A percentile compares a stretch with the other conserved stretches of the same genome.
Evolutionary conservation across 139 green algal species (phyloP).

Genomic region (Coelastrella sp.): DNA sequence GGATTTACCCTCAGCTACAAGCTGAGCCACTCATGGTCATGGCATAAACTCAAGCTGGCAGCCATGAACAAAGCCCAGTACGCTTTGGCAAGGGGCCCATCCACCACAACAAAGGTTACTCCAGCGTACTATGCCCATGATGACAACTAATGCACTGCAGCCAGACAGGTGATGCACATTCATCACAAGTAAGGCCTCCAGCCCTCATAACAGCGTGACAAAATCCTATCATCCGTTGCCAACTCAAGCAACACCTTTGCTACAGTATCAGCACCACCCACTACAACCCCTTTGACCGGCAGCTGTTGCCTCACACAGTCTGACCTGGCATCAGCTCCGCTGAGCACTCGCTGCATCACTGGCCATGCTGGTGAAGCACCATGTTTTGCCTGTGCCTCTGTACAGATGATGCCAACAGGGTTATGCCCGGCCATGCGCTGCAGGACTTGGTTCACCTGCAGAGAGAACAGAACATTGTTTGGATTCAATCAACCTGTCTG

Average conservation of each 20-base stretch:
- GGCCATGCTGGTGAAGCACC: slow-evolving; percentile 9
- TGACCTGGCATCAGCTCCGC: not conserved
- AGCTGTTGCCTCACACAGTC: not conserved
- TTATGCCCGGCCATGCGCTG: slow-evolving; percentile 69
- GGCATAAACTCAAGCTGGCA: no score
- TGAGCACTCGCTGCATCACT: not conserved
- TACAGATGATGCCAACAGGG: slow-evolving; percentile 59
- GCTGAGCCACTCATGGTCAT: no score
- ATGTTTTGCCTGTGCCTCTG: slow-evolving; percentile 57
- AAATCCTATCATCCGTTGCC: slow-evolving; percentile 69
- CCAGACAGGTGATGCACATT: not conserved
- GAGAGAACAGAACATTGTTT: not conserved
- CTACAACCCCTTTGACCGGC: not conserved
- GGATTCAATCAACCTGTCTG: no score
- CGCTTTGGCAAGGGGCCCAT: no score
- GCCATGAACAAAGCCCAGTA: no score
- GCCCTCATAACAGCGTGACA: slow-evolving; percentile 66
- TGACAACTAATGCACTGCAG: not conserved
- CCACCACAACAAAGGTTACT: no score
- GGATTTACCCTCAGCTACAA: no score
- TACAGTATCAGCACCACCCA: slow-evolving; percentile 48
- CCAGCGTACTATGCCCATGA: not conserved
- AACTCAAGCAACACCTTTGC: slow-evolving; percentile 73
- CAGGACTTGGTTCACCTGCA: slow-evolving; percentile 59
- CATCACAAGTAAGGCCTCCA: slow-evolving; percentile 75